Evolutionary conservation across 78 protist species (phyloP), one percentile per base, ranked within the genome.

Genomic region (Dictyostelium intermedium): DNA sequence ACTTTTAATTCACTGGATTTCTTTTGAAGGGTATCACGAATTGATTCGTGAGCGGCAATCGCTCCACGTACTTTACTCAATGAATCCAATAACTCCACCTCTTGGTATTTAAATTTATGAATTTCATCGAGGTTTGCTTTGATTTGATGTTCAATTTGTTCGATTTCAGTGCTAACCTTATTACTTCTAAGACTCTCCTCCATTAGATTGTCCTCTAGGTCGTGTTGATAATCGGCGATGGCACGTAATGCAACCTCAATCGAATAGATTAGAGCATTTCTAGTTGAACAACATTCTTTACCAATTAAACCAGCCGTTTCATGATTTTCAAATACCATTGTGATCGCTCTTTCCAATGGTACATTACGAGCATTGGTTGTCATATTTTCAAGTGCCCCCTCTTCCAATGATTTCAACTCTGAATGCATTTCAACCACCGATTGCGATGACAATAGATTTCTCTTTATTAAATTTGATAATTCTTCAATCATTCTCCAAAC

Each of bases 401-500:
- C 94, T 25, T 56, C 82, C 60, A 89, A 8, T 3, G 18, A 10
- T n/a, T 34, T 89, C 63, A 89, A 61, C 9, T 89, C 87, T 20
- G 30, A 4, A 8, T 89, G 69, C 94, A 89, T 89, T 27, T 69
- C 70, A 34, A 89, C 27, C n/a, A 89, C 45, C 0, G 85, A 61
- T 47, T 89, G 94, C 3, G 94, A 63, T 63, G 73, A 25, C 1
- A n/a, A 50, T 41, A 89, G 74, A 35, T 89, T 89, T 14, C 82
- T 16, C 43, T 69, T 47, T 25, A 89, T 41, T 11, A 89, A 34
- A n/a, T 35, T 63, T 5, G 82, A 74, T 6, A 89, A 47, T 14
- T 80, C 87, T 35, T 89, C 94, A 81, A 89, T 89, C 70, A 70
- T 83, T 50, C 94, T 60, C 94, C 94, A 89, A 9, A 89, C 94